Percentiles rank a stretch among this genome's conserved stretches.
phyloP scores from a whole-genome alignment of 2,329 filamentous ascomycete genomes.

The Claviceps spartinae region DNA sequence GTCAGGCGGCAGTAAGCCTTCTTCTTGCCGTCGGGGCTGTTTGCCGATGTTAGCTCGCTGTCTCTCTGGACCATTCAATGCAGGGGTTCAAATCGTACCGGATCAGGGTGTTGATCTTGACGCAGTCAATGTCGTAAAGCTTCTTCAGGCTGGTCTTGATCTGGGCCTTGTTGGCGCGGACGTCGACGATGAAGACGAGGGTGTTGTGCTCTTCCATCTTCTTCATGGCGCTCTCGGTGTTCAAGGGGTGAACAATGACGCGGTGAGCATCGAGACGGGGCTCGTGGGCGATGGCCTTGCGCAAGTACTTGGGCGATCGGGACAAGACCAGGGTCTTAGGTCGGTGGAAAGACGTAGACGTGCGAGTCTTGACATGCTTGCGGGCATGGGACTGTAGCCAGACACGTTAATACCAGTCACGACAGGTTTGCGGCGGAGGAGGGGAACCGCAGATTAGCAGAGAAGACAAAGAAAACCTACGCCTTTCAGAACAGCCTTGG shows the following conservation, averaged over 20 bases:
- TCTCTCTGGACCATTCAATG: background rate
- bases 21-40: constrained; percentile 83
- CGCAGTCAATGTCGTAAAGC: constrained; percentile 93
- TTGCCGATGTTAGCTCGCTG: background rate
- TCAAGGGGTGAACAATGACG: constrained; percentile 94
- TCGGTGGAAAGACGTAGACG: constrained; percentile 89
- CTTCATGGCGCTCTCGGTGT: constrained; percentile 99
- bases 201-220: constrained; percentile 99
- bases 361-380: constrained; percentile 88
- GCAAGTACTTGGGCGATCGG: constrained; percentile 87
- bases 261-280: constrained; percentile 94
- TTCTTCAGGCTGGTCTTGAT: constrained; percentile 98
- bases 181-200: constrained; percentile 90
- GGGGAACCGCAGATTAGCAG: background rate
- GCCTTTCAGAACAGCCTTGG: constrained; percentile 92
- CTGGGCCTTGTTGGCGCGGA: constrained; percentile 99
- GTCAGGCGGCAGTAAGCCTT: constrained; percentile 97
- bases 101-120: constrained; percentile 99
- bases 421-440: background rate
- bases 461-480: constrained; percentile 46
- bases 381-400: constrained; percentile 39
- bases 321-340: constrained; percentile 93
- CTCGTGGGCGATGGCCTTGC: constrained; percentile 82
- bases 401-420: background rate
- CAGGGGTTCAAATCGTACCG: constrained; percentile 42